Conservation (phyloP, 306 rosid genomes). For the Vicia villosa region DNA sequence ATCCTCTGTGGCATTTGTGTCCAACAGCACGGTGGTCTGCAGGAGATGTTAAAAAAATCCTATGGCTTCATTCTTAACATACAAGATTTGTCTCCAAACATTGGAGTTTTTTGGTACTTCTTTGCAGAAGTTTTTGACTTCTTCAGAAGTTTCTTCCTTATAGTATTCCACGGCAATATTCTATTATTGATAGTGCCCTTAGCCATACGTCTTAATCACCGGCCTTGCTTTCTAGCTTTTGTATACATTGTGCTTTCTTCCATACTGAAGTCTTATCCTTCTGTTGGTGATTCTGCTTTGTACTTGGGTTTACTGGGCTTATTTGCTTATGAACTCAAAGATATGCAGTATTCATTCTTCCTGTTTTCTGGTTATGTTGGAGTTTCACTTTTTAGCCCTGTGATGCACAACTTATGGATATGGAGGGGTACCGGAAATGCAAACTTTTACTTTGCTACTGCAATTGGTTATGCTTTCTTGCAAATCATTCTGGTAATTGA, state of each 20-base stretch:
- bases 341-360: conserved; percentile 87
- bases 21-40: conserved; percentile 74
- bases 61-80: conserved; percentile 92
- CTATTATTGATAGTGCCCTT: conserved; percentile 80
- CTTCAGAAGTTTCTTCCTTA: conserved; percentile 80
- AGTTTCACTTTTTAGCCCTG: conserved; percentile 92
- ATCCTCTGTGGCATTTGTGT: conserved; percentile 67
- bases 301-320: conserved; percentile 82
- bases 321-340: conserved; percentile 81
- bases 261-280: conserved; percentile 91
- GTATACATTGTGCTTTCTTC: conserved; percentile 69
- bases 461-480: conserved; percentile 81
- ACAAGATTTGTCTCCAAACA: conserved; percentile 90
- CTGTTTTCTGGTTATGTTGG: conserved; percentile 84
- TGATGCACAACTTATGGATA: conserved; percentile 99
- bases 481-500: conserved; percentile 88
- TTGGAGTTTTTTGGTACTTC: conserved; percentile 94
- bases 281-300: conserved; percentile 88
- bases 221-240: conserved; percentile 89
- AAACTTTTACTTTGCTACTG: conserved; percentile 92
- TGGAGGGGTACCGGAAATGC: conserved; percentile 99
- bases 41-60: conserved; percentile 85
- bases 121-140: conserved; percentile 96
- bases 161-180: conserved; percentile 87
- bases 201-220: conserved; percentile 81